Evolutionary conservation across 139 green algal species (phyloP), one percentile per base, ranked within the genome.

Genomic region (Eudorina sp.): DNA sequence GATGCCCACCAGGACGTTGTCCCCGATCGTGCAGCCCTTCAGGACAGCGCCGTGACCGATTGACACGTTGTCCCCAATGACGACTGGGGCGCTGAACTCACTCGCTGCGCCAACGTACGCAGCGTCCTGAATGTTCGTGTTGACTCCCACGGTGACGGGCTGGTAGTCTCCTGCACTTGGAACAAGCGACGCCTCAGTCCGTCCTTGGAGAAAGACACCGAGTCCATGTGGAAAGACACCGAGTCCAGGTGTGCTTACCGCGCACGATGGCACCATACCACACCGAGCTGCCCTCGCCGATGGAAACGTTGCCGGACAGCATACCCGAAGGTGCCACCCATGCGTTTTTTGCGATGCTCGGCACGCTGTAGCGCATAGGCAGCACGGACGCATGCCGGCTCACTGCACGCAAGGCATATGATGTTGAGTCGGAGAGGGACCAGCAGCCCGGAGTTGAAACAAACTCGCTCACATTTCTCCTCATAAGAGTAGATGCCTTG

Each of bases 91-190:
- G 80, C 88, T 92, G 88, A 92, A 93, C 84, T 93, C 90, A 53
- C 74, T 93, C 31, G 95, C 97, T 29, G 94, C 84, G 40, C 93
- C 93, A n/a, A 99, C 93, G 7, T 95, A 94, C 25, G 91, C 93
- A 53, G 94, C 94, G 83, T 99, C 98, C 94, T 99, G 98, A 69
- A 99, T 94, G 93, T 99, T 99, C 83, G 92, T 97, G 84, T 93
- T 92, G 9, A 92, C 79, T 18, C 98, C 98, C 18, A 99, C 94
- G 3, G 53, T 95, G 53, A 99, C 96, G 8, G 79, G 90, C 58
- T 96, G 95, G 16, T 91, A 90, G 90, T 99, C 98, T 27, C 97
- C 96, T 98, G 93, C 83, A 38, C 2, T 21, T n/a, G 41, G n/a
- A n/a, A n/a, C n/a, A n/a, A n/a, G n/a, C n/a, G n/a, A n/a, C n/a